Percentiles rank a stretch among this genome's conserved stretches.
These are phyloP conservation scores for Exophiala viscosa DNA, from an alignment of 2,329 filamentous ascomycete genomes.

Conservation along the genomic window DNA sequence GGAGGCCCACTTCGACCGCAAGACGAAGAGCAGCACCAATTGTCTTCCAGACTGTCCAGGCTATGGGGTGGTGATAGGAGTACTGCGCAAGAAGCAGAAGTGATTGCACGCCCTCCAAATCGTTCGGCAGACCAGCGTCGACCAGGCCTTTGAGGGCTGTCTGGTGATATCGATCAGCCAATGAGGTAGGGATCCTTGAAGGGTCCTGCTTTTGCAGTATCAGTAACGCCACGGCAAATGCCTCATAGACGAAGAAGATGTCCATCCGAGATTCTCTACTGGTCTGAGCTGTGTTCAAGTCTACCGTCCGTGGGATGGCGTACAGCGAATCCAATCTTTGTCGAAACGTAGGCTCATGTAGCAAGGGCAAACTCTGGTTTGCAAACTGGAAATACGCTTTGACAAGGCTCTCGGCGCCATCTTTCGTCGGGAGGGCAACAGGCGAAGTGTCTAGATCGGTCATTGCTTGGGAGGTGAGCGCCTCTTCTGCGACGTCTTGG, in stretches of 20 bases:
- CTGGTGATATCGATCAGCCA: slow-evolving; percentile 15
- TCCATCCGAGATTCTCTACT: slow-evolving; percentile 4
- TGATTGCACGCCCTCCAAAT: slow-evolving; percentile 13
- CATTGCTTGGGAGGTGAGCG: background rate
- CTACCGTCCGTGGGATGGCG: slow-evolving; percentile 2
- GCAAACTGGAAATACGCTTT: slow-evolving; percentile 18
- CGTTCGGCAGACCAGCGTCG: slow-evolving; percentile 5
- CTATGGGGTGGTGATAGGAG: slow-evolving; percentile 14
- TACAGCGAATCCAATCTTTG: slow-evolving; percentile 7
- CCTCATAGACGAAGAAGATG: slow-evolving; percentile 13
- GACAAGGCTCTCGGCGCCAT: slow-evolving; percentile 12
- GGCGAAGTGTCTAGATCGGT: slow-evolving; percentile 8
- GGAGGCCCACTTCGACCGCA: slow-evolving; percentile 15
- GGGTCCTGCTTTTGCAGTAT: slow-evolving; percentile 17
- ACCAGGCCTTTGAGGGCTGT: slow-evolving; percentile 5
- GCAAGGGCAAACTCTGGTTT: slow-evolving; percentile 12
- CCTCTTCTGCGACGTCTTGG: background rate
- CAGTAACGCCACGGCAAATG: slow-evolving; percentile 13
- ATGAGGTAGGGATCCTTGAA: slow-evolving; percentile 13
- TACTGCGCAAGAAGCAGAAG: slow-evolving; percentile 17
- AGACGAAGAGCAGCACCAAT: slow-evolving; percentile 13
- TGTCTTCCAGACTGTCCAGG: slow-evolving; percentile 15
- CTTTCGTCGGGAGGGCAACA: slow-evolving; percentile 7
- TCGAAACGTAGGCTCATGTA: slow-evolving; percentile 10
- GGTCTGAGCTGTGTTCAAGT: background rate